phyloP scores from a whole-genome alignment of 2,329 filamentous ascomycete species.

The Fusarium nodosum region DNA sequence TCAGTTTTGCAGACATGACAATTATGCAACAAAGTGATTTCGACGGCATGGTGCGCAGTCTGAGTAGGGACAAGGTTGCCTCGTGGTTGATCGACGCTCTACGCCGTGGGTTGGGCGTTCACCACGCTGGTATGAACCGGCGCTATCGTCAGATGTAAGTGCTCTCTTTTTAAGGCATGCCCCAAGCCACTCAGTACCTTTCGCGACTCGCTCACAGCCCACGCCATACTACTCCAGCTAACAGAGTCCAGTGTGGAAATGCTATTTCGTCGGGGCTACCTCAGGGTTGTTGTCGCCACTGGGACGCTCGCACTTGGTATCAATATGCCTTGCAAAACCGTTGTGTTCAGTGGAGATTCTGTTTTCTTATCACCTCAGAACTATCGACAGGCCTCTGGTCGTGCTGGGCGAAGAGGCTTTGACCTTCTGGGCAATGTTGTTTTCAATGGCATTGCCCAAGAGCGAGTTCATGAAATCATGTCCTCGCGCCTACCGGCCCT shows the following conservation, averaged over 20 bases:
- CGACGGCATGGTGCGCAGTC: conserved; percentile 58
- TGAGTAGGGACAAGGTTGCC: conserved; percentile 63
- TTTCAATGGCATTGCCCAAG: conserved; percentile 74
- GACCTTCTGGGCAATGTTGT: conserved; percentile 86
- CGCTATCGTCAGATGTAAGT: conserved; percentile 76
- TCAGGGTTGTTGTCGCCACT: conserved; percentile 79
- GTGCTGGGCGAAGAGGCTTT: conserved; percentile 84
- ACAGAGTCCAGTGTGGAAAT: conserved; percentile 72
- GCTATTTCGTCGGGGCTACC: conserved; percentile 78
- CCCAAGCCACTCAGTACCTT: not conserved
- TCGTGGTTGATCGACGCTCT: conserved; percentile 71
- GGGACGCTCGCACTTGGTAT: conserved; percentile 83
- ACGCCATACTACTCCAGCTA: not conserved
- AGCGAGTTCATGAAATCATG: conserved; percentile 76
- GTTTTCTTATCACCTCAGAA: conserved; percentile 80
- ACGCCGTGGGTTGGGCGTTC: conserved; percentile 77
- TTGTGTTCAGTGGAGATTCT: conserved; percentile 81
- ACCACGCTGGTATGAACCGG: conserved; percentile 84
- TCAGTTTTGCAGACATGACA: conserved; percentile 75
- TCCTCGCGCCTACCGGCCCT: conserved; percentile 80
- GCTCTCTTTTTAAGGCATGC: not conserved
- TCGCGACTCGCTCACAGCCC: not conserved
- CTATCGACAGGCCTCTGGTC: conserved; percentile 81
- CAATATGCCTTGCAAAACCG: conserved; percentile 87
- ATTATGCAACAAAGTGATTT: conserved; percentile 71